Percentiles rank a stretch among this genome's conserved stretches.
phyloP scores from a whole-genome alignment of 352 stramenopile genomes.

The Phytophthora colocasiae region DNA sequence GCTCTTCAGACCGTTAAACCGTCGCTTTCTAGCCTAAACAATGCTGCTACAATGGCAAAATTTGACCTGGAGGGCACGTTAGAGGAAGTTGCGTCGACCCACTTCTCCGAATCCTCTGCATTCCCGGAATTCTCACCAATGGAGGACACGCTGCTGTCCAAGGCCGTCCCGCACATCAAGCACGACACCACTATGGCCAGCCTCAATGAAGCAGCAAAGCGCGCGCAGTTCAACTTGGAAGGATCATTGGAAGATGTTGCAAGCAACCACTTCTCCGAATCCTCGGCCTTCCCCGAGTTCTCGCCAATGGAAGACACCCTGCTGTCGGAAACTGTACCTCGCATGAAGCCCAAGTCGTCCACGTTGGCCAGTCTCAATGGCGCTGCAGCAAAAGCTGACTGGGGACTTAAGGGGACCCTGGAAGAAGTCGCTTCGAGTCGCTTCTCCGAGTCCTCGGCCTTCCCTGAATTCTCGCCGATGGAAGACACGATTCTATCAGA shows the following conservation, averaged over 20 bases:
- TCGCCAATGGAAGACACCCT: slow-evolving; percentile 62
- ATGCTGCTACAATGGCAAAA: slow-evolving; percentile 28
- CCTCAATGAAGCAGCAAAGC: slow-evolving; percentile 22
- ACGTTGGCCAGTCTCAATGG: slow-evolving; percentile 15
- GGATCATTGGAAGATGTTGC: slow-evolving; percentile 57
- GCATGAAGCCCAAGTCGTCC: slow-evolving; percentile 5
- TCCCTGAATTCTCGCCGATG: slow-evolving; percentile 62
- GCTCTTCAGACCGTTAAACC: slow-evolving; percentile 11
- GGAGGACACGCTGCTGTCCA: slow-evolving; percentile 56
- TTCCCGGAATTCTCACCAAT: slow-evolving; percentile 67
- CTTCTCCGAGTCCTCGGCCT: slow-evolving; percentile 70
- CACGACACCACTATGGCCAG: slow-evolving; percentile 6
- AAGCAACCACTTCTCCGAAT: slow-evolving; percentile 58
- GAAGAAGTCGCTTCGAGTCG: slow-evolving; percentile 51
- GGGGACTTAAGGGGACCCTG: slow-evolving; percentile 25
- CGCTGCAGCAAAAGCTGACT: slow-evolving; percentile 7
- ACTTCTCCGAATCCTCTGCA: slow-evolving; percentile 68
- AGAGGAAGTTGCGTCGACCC: slow-evolving; percentile 49
- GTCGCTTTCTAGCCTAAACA: slow-evolving; percentile 36
- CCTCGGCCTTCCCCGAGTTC: slow-evolving; percentile 69
- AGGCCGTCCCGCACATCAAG: slow-evolving; percentile 34
- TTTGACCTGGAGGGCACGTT: slow-evolving; percentile 45
- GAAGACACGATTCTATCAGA: slow-evolving; percentile 51
- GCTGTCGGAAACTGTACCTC: slow-evolving; percentile 39
- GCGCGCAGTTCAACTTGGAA: slow-evolving; percentile 37